Evolutionary conservation across 805 yeast genomes (phyloP).

Genomic region (Spathaspora gorwiae): DNA sequence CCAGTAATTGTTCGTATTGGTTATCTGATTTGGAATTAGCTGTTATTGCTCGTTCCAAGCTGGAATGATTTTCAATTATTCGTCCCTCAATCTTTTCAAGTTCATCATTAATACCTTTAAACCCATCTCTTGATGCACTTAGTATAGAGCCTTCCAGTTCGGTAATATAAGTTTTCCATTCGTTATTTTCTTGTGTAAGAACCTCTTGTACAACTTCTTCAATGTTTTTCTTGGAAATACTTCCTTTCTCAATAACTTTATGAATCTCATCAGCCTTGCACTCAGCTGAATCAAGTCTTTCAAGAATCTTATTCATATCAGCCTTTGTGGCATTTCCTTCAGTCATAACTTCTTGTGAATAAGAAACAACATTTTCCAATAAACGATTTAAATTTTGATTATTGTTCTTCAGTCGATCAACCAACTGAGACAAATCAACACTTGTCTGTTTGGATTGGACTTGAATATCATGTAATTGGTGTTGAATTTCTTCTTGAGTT

Average conservation of each 20-base stretch:
- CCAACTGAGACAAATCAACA: slow-evolving; percentile 31
- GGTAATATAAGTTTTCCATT: background rate
- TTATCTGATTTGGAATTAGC: background rate
- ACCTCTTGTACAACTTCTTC: background rate
- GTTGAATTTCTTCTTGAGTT: slow-evolving; percentile 23
- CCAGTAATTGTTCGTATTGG: background rate
- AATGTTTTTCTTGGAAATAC: background rate
- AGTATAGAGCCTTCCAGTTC: background rate
- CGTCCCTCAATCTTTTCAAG: background rate
- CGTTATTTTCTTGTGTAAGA: background rate
- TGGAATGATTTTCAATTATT: too few relatives aligned
- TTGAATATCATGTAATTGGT: slow-evolving; percentile 27
- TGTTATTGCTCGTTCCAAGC: background rate
- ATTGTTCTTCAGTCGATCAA: slow-evolving; percentile 37
- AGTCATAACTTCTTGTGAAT: slow-evolving; percentile 30
- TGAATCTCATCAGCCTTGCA: background rate
- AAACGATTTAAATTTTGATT: slow-evolving; percentile 33
- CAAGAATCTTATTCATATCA: slow-evolving; percentile 21
- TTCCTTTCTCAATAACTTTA: background rate
- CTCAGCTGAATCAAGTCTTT: slow-evolving; percentile 10
- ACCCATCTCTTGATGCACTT: background rate
- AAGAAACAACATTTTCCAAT: slow-evolving; percentile 28
- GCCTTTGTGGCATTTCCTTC: slow-evolving; percentile 33
- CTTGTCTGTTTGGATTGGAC: slow-evolving; percentile 31
- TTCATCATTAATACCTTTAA: background rate